These are phyloP conservation scores for Bonia amplexicaulis DNA, from an alignment of 176 grass and related monocot genomes.

Conservation along the genomic window DNA sequence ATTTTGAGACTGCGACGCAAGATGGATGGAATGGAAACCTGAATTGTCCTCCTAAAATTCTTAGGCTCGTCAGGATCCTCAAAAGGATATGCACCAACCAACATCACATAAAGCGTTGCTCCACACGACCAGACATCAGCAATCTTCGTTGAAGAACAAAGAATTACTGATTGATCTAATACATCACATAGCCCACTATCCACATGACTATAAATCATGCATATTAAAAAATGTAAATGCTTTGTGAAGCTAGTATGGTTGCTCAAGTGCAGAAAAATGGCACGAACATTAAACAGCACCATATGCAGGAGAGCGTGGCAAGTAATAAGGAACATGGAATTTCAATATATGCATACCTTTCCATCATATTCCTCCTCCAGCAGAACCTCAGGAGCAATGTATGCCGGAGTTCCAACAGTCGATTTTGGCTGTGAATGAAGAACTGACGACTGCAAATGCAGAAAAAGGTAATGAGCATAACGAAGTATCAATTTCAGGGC, in stretches of 20 bases:
- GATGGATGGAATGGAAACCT: slow-evolving; percentile 30
- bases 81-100: slow-evolving; percentile 93
- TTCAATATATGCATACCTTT: slow-evolving; percentile 41
- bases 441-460: slow-evolving; percentile 56
- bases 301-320: not conserved
- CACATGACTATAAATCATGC: not conserved
- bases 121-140: slow-evolving; percentile 97
- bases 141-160: slow-evolving; percentile 46
- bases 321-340: not conserved
- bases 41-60: slow-evolving; percentile 91
- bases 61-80: slow-evolving; percentile 91
- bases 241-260: not conserved
- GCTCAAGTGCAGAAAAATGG: not conserved
- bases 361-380: slow-evolving; percentile 79
- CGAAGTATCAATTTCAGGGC: not conserved
- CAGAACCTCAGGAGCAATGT: slow-evolving; percentile 86
- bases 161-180: not conserved
- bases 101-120: slow-evolving; percentile 92
- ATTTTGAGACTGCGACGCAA: not conserved
- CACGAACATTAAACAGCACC: not conserved
- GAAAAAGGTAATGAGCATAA: not conserved
- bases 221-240: not conserved
- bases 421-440: slow-evolving; percentile 77
- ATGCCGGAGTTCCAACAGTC: slow-evolving; percentile 71
- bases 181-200: not conserved